Evolutionary conservation across 352 stramenopile species (phyloP), one percentile per base, ranked within the genome.

Genomic region (Phytophthora multivora): DNA sequence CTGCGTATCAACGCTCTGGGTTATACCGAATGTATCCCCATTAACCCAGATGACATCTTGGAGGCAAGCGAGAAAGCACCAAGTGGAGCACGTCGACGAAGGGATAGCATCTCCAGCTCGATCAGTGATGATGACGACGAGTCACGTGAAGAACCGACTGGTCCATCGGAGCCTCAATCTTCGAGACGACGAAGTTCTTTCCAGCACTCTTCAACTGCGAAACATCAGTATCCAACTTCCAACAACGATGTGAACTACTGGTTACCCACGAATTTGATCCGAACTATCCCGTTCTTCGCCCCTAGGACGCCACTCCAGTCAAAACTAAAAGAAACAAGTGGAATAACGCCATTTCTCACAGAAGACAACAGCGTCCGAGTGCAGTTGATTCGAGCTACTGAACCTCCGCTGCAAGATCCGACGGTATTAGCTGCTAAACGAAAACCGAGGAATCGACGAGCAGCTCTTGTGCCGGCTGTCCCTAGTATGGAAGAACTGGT

Each of bases 291-390:
- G 45, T 91, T 92, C 61, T 91, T 91, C 46, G 77, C 86, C 2
- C 86, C 86, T 8, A 75, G 80, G 3, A 95, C 86, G 2, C 80
- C 82, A 2, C 69, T 95, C 4, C 73, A 90, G 30, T 79, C 83
- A 1, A 93, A 91, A 50, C 52, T 93, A 13, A 88, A 89, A 41
- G 86, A 95, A 18, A 91, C 80, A 5, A 91, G 81, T 31, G 86
- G 83, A 13, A 74, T 92, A 21, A 73, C 60, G 4, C 69, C 78
- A 31, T 84, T 90, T 21, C 59, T 93, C 16, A 86, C 75, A 4
- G 82, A 93, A 63, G 74, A 89, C 46, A 88, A 80, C 43, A 92
- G 78, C 53, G 84, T 95, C 21, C 72, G 71, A 19, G 79, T 95
- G 16, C 83, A 95, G 57, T 73, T 95, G 16, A 80, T 95, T 46